Conservation (phyloP, 331 rosid genomes). For the Rosa hybrid region DNA sequence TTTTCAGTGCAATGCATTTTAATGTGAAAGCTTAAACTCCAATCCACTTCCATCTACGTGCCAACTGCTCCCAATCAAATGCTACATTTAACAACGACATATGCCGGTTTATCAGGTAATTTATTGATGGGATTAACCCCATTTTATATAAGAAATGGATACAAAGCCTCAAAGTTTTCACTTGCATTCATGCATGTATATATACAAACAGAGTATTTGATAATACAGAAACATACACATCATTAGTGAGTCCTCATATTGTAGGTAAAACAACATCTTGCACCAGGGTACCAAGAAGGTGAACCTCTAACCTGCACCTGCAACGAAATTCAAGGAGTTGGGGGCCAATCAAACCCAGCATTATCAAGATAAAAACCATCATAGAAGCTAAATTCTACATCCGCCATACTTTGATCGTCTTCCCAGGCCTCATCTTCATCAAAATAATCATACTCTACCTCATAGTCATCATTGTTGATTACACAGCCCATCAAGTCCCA, state of each 20-base stretch:
- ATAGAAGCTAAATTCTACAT: conserved; percentile 17
- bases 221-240: background rate
- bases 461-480: background rate
- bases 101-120: background rate
- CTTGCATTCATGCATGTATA: background rate
- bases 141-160: background rate
- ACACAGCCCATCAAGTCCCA: conserved; percentile 22
- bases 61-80: background rate
- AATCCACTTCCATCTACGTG: background rate
- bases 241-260: background rate
- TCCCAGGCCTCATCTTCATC: conserved; percentile 15
- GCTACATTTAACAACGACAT: background rate
- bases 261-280: background rate
- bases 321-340: conserved; percentile 1
- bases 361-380: background rate
- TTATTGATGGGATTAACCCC: background rate
- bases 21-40: background rate
- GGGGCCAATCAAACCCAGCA: conserved; percentile 16
- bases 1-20: background rate
- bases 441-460: conserved; percentile 7
- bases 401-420: conserved; percentile 6
- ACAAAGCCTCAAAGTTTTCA: conserved; percentile 10
- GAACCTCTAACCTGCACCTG: background rate
- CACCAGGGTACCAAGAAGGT: background rate
- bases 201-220: background rate